Evolutionary conservation across 805 yeast genomes (phyloP), one percentile per base, ranked within the genome.

Genomic region (Huiozyma naganishii): DNA sequence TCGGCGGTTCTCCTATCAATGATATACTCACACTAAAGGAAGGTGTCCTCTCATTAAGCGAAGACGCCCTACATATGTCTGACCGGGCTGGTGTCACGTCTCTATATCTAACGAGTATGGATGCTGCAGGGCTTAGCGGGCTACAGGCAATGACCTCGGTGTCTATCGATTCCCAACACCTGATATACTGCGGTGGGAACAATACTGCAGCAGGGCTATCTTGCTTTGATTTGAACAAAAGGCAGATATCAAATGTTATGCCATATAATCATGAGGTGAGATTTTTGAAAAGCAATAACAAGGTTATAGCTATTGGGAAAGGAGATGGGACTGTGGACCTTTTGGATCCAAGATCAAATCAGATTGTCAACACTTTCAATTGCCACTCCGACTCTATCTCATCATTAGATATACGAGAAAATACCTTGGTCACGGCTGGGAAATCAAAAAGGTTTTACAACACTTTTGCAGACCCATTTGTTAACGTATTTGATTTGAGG

Each of bases 391-490:
- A 80, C 1, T 66, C 77, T 1, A 63, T 84, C 13, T 72, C 86
- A 0, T 79, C 79, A 42, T 67, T 84, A 58, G 84, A 78, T 51
- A 71, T 80, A 17, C 72, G 73, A 51, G 89, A 83, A 17, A 73
- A 74, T 45, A 76, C 76, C 30, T 67, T 85, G 37, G 78, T 86
- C 12, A 82, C 95, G 0, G 86, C 95, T 45, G 97, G 97, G 17
- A 80, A 78, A 50, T 77, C 89, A 0, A 65, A 77, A 27, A 74
- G 87, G 40, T 75, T 77, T 41, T 78, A 79, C 40, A 68, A 71
- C 6, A 69, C 69, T 44, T 62, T 72, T 13, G 70, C 77, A 7
- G 97, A 92, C 57, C 90, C 95, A 0, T 71, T 90, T 48, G 88
- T 90, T 17, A 80, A 80, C 51, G 78, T 87, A 17, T 87, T 77